Conservation (phyloP, 2,329 filamentous ascomycete genomes). For the Ustulina deusta region DNA sequence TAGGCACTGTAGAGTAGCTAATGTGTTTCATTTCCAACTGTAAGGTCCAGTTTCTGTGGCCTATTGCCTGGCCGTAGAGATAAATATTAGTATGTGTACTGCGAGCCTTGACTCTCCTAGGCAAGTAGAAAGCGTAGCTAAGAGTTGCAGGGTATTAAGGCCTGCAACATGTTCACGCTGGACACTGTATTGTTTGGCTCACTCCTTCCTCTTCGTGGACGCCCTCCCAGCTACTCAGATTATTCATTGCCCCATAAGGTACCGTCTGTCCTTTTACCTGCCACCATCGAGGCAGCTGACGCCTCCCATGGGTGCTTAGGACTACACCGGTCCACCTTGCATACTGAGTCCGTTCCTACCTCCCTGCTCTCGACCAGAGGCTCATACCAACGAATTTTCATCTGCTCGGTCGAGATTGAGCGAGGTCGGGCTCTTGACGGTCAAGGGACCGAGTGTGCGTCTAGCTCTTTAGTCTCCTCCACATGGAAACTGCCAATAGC, state of each 20-base stretch:
- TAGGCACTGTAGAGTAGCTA: conserved; percentile 24
- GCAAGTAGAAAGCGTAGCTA: conserved; percentile 31
- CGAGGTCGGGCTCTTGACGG: conserved; percentile 35
- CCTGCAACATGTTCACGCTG: conserved; percentile 3
- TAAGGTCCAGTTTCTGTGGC: conserved; percentile 9
- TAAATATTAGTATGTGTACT: background rate
- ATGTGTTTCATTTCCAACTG: conserved; percentile 31
- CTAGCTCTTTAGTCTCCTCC: conserved; percentile 42
- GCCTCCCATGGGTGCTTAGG: conserved; percentile 40
- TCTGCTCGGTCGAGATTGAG: conserved; percentile 11
- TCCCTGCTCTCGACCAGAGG: conserved; percentile 40
- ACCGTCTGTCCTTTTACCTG: conserved; percentile 26
- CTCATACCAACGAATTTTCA: conserved; percentile 33
- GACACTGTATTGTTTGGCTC: conserved; percentile 30
- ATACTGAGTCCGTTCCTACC: conserved; percentile 1
- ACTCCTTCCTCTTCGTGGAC: conserved; percentile 34
- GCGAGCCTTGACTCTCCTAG: conserved; percentile 45
- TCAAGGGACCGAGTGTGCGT: conserved; percentile 46
- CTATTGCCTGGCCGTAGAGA: conserved; percentile 4
- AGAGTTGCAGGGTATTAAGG: conserved; percentile 8
- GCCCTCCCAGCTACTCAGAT: conserved; percentile 37
- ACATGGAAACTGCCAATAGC: conserved; percentile 47
- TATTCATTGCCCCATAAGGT: conserved; percentile 22
- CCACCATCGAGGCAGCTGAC: conserved; percentile 21
- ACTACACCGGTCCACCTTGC: conserved; percentile 46